A percentile compares a stretch with the other conserved stretches of the same genome.
Evolutionary conservation across 805 yeast species (phyloP).

Genomic region (Saccharomyces eubayanus): DNA sequence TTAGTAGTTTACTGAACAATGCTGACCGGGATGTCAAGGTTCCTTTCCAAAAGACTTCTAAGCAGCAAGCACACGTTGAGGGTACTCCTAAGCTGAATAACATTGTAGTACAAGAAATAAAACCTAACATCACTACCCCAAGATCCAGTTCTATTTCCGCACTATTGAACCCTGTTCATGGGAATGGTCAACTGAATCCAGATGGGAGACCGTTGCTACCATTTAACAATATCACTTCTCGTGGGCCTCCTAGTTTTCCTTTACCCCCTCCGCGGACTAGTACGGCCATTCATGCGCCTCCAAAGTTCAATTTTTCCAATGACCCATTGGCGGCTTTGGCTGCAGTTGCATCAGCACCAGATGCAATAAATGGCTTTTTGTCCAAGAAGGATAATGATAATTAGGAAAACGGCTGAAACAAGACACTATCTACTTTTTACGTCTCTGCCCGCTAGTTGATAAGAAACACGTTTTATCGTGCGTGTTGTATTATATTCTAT

Average conservation of each 20-base stretch:
- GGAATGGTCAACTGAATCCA: not conserved
- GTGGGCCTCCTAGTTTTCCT: not conserved
- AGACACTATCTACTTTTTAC: not conserved
- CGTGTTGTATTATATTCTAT: not conserved
- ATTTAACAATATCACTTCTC: not conserved
- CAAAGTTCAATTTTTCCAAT: slow-evolving; percentile 21
- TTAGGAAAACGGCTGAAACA: not conserved
- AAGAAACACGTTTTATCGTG: not conserved
- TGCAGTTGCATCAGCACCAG: slow-evolving; percentile 32
- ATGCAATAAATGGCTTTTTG: slow-evolving; percentile 12
- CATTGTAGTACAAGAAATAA: slow-evolving; percentile 8
- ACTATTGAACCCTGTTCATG: slow-evolving; percentile 9
- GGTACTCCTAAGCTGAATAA: slow-evolving; percentile 4
- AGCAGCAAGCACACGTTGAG: not conserved
- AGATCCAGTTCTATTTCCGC: slow-evolving; percentile 10
- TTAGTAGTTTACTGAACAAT: not conserved
- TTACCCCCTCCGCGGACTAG: not conserved
- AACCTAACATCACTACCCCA: slow-evolving; percentile 4
- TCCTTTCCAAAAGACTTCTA: not conserved
- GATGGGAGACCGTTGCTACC: not conserved
- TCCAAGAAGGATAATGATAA: slow-evolving; percentile 2
- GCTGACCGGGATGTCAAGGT: not conserved
- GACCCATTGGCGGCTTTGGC: slow-evolving; percentile 34
- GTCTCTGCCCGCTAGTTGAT: not conserved
- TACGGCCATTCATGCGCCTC: not conserved